A percentile compares a stretch with the other conserved stretches of the same genome.
These are phyloP conservation scores for Microdochium paspali DNA, from an alignment of 2,329 filamentous ascomycete species.

Conservation along the genomic window DNA sequence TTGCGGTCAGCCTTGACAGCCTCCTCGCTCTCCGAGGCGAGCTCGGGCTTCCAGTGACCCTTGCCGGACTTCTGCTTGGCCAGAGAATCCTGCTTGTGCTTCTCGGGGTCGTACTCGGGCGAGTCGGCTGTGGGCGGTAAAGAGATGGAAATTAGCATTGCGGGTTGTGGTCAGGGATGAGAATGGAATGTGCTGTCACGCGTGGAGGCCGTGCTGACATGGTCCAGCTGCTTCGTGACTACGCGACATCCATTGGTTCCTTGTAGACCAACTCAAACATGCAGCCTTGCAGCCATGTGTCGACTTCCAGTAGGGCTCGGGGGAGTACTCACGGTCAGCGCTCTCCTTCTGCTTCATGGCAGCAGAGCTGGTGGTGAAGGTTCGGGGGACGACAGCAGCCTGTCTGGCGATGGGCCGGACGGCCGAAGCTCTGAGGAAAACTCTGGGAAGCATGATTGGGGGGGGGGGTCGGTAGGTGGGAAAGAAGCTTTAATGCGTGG, in stretches of 20 bases:
- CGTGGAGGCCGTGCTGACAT: no score
- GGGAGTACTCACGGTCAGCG: not conserved
- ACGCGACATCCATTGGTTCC: no score
- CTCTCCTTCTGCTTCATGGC: conserved; percentile 1
- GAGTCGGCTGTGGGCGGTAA: not conserved
- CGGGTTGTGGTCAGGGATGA: no score
- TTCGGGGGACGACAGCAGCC: not conserved
- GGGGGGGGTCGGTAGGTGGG: not conserved
- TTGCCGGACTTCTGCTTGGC: conserved; percentile 60
- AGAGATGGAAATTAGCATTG: no score
- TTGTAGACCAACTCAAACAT: no score
- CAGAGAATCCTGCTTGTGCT: conserved; percentile 51
- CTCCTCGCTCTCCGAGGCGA: conserved; percentile 74
- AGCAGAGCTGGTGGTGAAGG: not conserved
- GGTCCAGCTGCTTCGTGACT: no score
- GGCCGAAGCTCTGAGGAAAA: not conserved
- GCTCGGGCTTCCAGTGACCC: conserved; percentile 66
- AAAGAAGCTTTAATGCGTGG: not conserved
- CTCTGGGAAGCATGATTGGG: not conserved
- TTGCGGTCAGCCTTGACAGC: conserved; percentile 59
- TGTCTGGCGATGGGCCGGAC: not conserved
- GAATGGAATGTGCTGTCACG: no score
- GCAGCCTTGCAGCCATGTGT: not conserved
- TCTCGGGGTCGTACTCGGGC: conserved; percentile 32
- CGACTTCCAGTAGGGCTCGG: not conserved